Base-by-base conservation (phyloP, 2,329 filamentous ascomycete genomes). In the Thelonectria rubi region DNA sequence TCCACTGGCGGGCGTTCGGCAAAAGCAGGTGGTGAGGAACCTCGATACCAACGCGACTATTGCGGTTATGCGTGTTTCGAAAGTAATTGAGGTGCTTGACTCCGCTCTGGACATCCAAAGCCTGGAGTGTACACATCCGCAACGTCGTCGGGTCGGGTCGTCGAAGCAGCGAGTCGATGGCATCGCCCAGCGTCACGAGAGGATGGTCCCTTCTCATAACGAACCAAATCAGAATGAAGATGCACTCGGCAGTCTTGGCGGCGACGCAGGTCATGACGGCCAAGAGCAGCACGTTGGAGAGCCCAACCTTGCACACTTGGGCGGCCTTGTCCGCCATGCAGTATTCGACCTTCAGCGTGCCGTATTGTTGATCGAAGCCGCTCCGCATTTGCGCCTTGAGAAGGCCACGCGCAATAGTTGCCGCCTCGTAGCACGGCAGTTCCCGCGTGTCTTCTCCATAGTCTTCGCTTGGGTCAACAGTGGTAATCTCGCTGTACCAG, bases 141-240 rank as follows among this genome's bases (percentile, higher is more conserved):
- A 20, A 37, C 6, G 51, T 54, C 3, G 51, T 46, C 11, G 26
- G 18, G 32, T 54, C 40, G 11, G 51, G 39, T 21, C 40, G 51
- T 24, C 40, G 51, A 37, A 54, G 6, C 14, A 54, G 40, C 24
- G 51, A 54, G 43, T 54, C 26, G 8, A 54, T 32, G 2, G 40
- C 51, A 15, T 54, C 51, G 2, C 51, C 51, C 26, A 54, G 11
- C 7, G 51, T 54, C 1, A 54, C 51, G 15, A 54, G 51, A 32
- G 40, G 51, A 6, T 54, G 51, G 17, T 54, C 39, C 11, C 34
- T 26, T 10, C 40, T 45, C 3, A 54, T 5, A 5, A 54, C 42
- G 40, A 54, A 54, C 11, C 18, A 26, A 8, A 54, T 21, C 51
- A 54, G 20, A 24, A 54, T 26, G 32, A 46, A 54, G 26, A 54